These are phyloP conservation scores for Rubroboletus pulcherrimus DNA, from an alignment of 768 basidiomycete species.

Conservation along the genomic window DNA sequence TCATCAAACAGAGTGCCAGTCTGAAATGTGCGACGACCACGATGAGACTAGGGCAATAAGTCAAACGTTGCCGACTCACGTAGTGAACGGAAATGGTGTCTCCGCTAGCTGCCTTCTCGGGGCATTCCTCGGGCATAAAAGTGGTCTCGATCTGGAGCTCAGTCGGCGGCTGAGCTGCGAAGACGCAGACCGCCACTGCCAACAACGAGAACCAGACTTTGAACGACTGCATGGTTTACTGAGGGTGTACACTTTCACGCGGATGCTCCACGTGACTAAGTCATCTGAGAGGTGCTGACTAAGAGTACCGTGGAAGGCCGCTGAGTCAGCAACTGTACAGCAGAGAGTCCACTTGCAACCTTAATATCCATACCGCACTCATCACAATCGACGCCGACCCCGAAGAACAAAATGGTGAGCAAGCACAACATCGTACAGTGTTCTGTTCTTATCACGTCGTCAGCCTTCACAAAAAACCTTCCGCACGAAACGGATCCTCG, in stretches of 20 bases:
- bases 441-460: constrained; percentile 2
- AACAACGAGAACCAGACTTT: constrained; percentile 44
- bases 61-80: constrained; percentile 39
- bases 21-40: not conserved
- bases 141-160: constrained; percentile 64
- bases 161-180: constrained; percentile 46
- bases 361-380: constrained; percentile 25
- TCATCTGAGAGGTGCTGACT: not conserved
- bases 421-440: not conserved
- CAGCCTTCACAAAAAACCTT: constrained; percentile 99
- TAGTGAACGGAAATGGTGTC: constrained; percentile 76
- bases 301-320: constrained; percentile 8
- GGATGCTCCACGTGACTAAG: not conserved
- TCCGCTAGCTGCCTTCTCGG: constrained; percentile 51
- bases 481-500: constrained; percentile 94
- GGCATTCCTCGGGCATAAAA: constrained; percentile 54
- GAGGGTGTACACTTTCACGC: not conserved
- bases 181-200: constrained; percentile 44
- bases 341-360: constrained; percentile 24
- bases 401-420: constrained; percentile 49
- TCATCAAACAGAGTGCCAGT: constrained; percentile 76
- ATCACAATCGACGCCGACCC: constrained; percentile 30
- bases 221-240: constrained; percentile 48
- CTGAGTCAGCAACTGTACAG: constrained; percentile 45
- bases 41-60: not conserved